Base-by-base conservation (phyloP, 1,284 basidiomycete species). In the Apiotrichum veenhuisii region DNA sequence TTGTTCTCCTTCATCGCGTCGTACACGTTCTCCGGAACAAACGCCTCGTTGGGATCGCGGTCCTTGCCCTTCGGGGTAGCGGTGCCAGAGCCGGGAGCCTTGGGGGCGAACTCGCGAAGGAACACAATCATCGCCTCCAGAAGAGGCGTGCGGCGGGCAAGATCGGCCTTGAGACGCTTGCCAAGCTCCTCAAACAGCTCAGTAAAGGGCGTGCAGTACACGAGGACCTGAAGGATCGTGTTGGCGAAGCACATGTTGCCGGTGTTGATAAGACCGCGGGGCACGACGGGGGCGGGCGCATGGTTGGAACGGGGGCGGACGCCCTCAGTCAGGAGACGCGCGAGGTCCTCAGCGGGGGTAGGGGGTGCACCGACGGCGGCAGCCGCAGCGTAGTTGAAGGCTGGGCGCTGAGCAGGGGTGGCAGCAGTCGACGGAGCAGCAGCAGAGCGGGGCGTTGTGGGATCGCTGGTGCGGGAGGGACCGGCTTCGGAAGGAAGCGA, bases 161-260 rank as follows among this genome's bases (percentile, higher is more conserved):
- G 70, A 64, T 79, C 82, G 63, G 72, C 80, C 61, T 67, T 80
- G 65, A 73, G 77, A 42, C 84, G 71, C 68, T 80, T 81, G 27
- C 84, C 86, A 7, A 97, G 78, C 61, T 88, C 85, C 37, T 79
- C 81, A 69, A 98, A 88, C 51, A 97, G 78, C 49, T 83, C 82
- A 68, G 87, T 86, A 76, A 98, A 96, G 2, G 89, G 91, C 17
- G 84, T 83, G 67, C 88, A 93, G 76, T 93, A 95, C 1, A 95
- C 84, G 22, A 98, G 82, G 2, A 90, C 85, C 78, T 98, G 95
- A 25, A 98, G 78, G 33, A 97, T 81, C 77, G 92, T 87, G 70
- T 98, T 98, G 51, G 94, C 93, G 73, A 97, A 98, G 77, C 95
- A 98, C 84, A 97, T 88, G 78, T 98, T 98, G 11, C 95, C 95